Evolutionary conservation across 805 yeast genomes (phyloP), one percentile per base, ranked within the genome.

Genomic region (Candida ipomoeae): DNA sequence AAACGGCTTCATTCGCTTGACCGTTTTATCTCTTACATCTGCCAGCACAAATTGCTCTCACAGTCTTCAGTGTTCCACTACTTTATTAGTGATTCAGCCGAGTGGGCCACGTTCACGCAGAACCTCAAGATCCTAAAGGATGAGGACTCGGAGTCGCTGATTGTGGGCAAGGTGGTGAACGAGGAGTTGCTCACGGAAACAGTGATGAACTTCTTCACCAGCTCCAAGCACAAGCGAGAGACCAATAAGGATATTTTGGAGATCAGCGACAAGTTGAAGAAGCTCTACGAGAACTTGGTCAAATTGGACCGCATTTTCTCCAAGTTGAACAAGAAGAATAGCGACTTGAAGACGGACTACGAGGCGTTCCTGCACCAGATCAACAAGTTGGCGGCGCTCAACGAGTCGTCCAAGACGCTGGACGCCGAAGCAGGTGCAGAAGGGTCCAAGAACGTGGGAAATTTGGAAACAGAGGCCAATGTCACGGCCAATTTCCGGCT

Each of bases 161-260:
- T 51, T 55, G 78, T 67, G 40, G 75, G 60, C 49, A 69, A 65
- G 52, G 74, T 69, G 5, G 80, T 79, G 26, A 79, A 80, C 40
- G 79, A 81, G 54, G 99, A 94, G 46, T 83, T 88, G 13, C 77
- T 92, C n/a, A 84, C 96, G 0, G 99, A 92, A 62, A 85, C 87
- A 2, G 83, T 94, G 40, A 87, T 92, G 85, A 92, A 92, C 63
- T 96, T 96, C n/a, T 89, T 92, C 62, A 85, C 92, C 49, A 84
- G 88, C 44, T 66, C 75, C 14, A 74, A 74, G 57, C 79, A 79
- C 57, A 82, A 80, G 54, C 82, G 85, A 41, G 97, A 89, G 61
- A 89, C 92, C 58, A 75, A 84, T 45, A 94, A 86, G 57, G 79
- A 74, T 36, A 74, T 74, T 18, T 62, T 74, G 53, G 78, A 72